Percentiles rank a stretch among this genome's conserved stretches.
Evolutionary conservation across 495 filamentous ascomycete genomes (phyloP).

Genomic region (Cudoniella acicularis): DNA sequence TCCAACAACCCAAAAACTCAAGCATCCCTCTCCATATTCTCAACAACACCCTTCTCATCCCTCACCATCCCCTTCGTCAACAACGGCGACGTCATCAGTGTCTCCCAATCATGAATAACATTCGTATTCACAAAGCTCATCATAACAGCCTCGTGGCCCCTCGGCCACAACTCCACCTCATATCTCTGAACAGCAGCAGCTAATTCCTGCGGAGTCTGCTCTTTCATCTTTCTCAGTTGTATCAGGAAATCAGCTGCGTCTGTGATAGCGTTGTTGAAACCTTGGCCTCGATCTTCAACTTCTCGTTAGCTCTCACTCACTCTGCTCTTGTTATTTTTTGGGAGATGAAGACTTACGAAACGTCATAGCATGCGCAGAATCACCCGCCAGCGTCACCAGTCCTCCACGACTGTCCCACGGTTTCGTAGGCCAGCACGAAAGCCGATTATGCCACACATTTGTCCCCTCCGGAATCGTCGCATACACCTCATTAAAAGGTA

Average conservation of each 20-base stretch:
- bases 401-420: conserved; percentile 38
- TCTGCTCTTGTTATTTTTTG: too few relatives aligned
- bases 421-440: conserved; percentile 30
- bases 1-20: too few relatives aligned
- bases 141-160: conserved; percentile 30
- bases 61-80: conserved; percentile 3
- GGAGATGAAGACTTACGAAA: conserved; percentile 35
- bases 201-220: conserved; percentile 18
- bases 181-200: conserved; percentile 26
- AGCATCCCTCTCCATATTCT: too few relatives aligned
- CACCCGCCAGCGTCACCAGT: conserved; percentile 45
- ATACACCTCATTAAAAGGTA: conserved; percentile 24
- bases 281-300: conserved; percentile 40
- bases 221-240: conserved; percentile 24
- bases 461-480: conserved; percentile 19
- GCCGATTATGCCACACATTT: conserved; percentile 15
- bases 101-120: conserved; percentile 36
- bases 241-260: conserved; percentile 35
- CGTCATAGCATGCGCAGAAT: conserved; percentile 59
- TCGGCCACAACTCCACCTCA: conserved; percentile 33
- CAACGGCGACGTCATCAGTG: conserved; percentile 11
- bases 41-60: too few relatives aligned
- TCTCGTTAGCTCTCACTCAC: too few relatives aligned
- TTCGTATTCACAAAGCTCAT: conserved; percentile 28
- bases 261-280: conserved; percentile 44